Conservation (phyloP, 2,329 filamentous ascomycete species). For the Nothopassalora personata region DNA sequence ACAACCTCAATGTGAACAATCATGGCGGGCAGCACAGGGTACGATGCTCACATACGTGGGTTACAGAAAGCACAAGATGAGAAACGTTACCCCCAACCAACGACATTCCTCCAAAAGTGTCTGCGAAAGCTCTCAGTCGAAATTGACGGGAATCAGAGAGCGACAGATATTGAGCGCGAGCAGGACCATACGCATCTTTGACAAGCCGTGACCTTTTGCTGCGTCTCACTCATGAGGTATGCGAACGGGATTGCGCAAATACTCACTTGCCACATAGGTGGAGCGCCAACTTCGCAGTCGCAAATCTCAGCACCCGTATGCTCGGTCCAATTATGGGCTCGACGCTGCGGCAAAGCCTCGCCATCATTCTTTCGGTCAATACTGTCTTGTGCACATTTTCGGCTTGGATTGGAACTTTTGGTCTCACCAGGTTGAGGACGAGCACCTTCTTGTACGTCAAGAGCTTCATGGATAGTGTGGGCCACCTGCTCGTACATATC, state of each 20-base stretch:
- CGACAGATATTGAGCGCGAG: slow-evolving; percentile 9
- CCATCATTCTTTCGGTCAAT: slow-evolving; percentile 16
- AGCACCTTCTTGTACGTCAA: slow-evolving; percentile 7
- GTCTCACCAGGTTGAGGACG: slow-evolving; percentile 13
- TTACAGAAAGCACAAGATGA: not conserved
- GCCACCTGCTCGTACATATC: too few relatives aligned
- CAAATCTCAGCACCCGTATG: slow-evolving; percentile 15
- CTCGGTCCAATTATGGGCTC: slow-evolving; percentile 12
- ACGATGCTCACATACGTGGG: not conserved
- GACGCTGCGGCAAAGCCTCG: slow-evolving; percentile 11
- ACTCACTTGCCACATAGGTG: slow-evolving; percentile 9
- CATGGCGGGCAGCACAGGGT: not conserved
- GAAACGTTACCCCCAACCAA: not conserved
- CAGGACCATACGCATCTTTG: slow-evolving; percentile 6
- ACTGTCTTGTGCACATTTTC: slow-evolving; percentile 9
- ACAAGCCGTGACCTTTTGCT: not conserved
- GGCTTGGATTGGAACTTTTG: slow-evolving; percentile 12
- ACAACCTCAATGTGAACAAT: not conserved
- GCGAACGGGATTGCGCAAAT: not conserved
- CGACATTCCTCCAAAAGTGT: not conserved
- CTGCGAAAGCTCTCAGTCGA: slow-evolving; percentile 7
- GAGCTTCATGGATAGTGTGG: too few relatives aligned
- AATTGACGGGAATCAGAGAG: slow-evolving; percentile 11
- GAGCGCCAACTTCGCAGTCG: slow-evolving; percentile 15
- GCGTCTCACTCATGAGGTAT: too few relatives aligned